Evolutionary conservation across 495 filamentous ascomycete species (phyloP), one percentile per base, ranked within the genome.

Genomic region (Penicillium chermesinum): DNA sequence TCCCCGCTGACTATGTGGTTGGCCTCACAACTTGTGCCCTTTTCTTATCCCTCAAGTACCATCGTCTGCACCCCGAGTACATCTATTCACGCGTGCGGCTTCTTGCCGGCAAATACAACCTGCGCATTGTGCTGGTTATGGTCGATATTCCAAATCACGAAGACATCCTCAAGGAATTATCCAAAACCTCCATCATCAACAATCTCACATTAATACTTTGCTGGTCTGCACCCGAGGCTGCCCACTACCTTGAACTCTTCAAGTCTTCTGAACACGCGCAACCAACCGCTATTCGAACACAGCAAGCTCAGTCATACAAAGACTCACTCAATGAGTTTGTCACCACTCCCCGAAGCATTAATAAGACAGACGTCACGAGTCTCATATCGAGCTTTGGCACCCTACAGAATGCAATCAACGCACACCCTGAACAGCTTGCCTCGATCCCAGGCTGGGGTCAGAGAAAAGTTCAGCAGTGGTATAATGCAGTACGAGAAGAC

Each of bases 31-130:
- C 91, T 14, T 96, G 91, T 53, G 90, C 87, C 1, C 74, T 99
- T 6, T 99, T 97, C 58, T 76, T 98, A 40, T 91, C 86, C 19
- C 77, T 99, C 25, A 99, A 99, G 66, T 99, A 99, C 66, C 93
- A 98, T 65, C 89, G 93, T 9, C 71, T 96, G 38, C 94, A 99
- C 65, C 93, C 93, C 1, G 93, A 97, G 67, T 99, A 99, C 71
- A 87, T 99, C 61, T 96, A 96, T 75, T 87, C 84, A 17, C 88
- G 93, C 47, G 88, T 99, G 50, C 80, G 83, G 38, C 78, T 78
- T 27, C 71, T 99, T 7, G 83, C 82, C 17, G 83, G 83, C 14
- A 88, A 87, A 62, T 96, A 91, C 71, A 82, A 82, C 50, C 74
- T 97, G 13, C 86, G 93, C 7, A 74, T 97, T 19, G 65, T 98